These are phyloP conservation scores for Tulasnella sp. DNA, from an alignment of 768 basidiomycete species.

Conservation along the genomic window DNA sequence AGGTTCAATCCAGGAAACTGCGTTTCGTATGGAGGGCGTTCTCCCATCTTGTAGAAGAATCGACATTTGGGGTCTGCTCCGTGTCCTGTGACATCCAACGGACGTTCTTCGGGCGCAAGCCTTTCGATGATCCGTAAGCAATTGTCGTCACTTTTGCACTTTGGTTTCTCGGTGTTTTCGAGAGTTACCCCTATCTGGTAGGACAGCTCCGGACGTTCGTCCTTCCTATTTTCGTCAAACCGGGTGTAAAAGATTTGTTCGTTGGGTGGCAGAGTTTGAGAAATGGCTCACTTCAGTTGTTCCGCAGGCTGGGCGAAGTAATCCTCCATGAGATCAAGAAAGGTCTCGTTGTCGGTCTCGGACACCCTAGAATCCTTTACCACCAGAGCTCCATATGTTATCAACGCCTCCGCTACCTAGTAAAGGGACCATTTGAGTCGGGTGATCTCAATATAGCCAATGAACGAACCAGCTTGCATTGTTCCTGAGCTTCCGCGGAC, in stretches of 20 bases:
- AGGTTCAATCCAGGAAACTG: conserved; percentile 66
- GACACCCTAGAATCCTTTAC: conserved; percentile 75
- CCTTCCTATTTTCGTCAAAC: conserved; percentile 31
- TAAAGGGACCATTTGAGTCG: not conserved
- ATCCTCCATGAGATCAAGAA: conserved; percentile 85
- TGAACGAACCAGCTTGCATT: conserved; percentile 48
- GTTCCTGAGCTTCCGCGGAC: conserved; percentile 41
- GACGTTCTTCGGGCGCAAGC: conserved; percentile 66
- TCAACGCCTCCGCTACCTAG: conserved; percentile 70
- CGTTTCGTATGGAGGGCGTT: conserved; percentile 62
- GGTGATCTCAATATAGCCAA: not conserved
- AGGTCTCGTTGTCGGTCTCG: conserved; percentile 65
- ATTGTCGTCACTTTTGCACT: conserved; percentile 69
- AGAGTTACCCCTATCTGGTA: conserved; percentile 92
- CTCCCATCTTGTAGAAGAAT: conserved; percentile 81
- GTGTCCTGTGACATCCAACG: conserved; percentile 47
- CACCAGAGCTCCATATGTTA: conserved; percentile 74
- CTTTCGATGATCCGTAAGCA: conserved; percentile 68
- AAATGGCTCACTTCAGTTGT: conserved; percentile 33
- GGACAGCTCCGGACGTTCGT: conserved; percentile 72
- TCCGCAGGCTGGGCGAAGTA: conserved; percentile 69
- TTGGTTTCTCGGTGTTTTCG: conserved; percentile 77
- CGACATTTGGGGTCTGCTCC: conserved; percentile 89
- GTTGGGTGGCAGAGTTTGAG: not conserved
- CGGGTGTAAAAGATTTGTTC: not conserved